Evolutionary conservation across 2,329 filamentous ascomycete species (phyloP), one percentile per base, ranked within the genome.

Genomic region (Colletotrichum sp.): DNA sequence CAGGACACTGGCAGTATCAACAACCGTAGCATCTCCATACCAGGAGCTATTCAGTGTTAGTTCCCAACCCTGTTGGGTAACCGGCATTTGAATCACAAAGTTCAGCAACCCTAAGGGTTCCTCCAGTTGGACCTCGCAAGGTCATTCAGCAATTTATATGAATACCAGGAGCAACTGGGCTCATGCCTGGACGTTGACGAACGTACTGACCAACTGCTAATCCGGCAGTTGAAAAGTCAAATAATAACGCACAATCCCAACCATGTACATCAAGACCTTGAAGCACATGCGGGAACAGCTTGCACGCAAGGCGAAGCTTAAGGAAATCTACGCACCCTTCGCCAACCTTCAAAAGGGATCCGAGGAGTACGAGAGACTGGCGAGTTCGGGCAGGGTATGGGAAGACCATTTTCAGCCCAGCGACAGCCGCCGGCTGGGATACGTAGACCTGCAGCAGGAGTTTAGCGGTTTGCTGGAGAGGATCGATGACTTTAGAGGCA

Each of bases 371-470:
- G 58, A 63, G 5, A 55, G 43, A 18, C 72, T 80, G 9, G 78
- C 74, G 8, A 26, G 4, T 5, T 81, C 79, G 18, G 77, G 79
- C 28, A 77, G 59, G 34, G 66, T 78, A 24, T 80, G 78, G 78
- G 78, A 81, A 71, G 73, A 79, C 30, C 76, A 77, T 58, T 79
- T 78, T 65, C 68, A 73, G 26, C 79, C 78, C 61, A 59, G 43
- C 34, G 70, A 78, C 48, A 65, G 58, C 55, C 52, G 21, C 26
- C n/a, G 58, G 16, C 69, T 38, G 30, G 70, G 69, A 3, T 68
- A 69, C 16, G 24, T 73, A 30, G 58, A 48, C 16, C 12, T 76
- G 26, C 65, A 76, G 34, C 28, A 26, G 38, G n/a, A 58, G 16
- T 28, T 62, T 10, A 34, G 38, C 26, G 9, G 48, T 16, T 9